Percentiles rank a stretch among this genome's conserved stretches.
phyloP scores from a whole-genome alignment of 2,329 filamentous ascomycete species.

The Cladorrhinum sp. region DNA sequence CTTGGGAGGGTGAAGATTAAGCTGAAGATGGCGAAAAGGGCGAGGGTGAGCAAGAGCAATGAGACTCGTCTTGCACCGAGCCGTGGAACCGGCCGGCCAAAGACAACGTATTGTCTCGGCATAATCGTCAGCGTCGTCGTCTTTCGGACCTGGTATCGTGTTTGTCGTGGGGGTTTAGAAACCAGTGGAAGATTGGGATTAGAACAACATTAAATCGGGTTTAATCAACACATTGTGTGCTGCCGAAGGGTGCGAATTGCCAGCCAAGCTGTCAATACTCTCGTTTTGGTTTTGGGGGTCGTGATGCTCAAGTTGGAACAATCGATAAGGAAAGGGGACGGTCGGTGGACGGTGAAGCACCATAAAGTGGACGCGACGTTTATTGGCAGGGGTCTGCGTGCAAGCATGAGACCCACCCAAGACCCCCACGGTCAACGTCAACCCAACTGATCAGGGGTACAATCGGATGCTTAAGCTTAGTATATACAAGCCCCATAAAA shows the following conservation, averaged over 20 bases:
- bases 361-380: too few species aligned
- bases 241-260: background rate
- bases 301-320: too few species aligned
- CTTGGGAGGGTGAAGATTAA: slow-evolving; percentile 52
- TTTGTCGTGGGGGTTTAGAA: background rate
- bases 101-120: slow-evolving; percentile 46
- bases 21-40: slow-evolving; percentile 52
- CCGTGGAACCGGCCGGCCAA: slow-evolving; percentile 49
- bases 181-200: background rate
- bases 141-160: too few species aligned
- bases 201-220: background rate
- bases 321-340: too few species aligned
- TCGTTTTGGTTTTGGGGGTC: background rate
- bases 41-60: slow-evolving; percentile 49
- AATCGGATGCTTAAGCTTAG: too few species aligned
- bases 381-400: too few species aligned
- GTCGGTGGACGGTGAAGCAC: too few species aligned
- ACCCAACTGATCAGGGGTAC: too few species aligned
- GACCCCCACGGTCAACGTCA: too few species aligned
- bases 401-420: too few species aligned
- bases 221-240: background rate
- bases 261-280: background rate
- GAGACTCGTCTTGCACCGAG: slow-evolving; percentile 53
- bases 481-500: too few species aligned
- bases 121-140: slow-evolving; percentile 32